Base-by-base conservation (phyloP, 108 stramenopile genomes). In the Nitzschia palea region DNA sequence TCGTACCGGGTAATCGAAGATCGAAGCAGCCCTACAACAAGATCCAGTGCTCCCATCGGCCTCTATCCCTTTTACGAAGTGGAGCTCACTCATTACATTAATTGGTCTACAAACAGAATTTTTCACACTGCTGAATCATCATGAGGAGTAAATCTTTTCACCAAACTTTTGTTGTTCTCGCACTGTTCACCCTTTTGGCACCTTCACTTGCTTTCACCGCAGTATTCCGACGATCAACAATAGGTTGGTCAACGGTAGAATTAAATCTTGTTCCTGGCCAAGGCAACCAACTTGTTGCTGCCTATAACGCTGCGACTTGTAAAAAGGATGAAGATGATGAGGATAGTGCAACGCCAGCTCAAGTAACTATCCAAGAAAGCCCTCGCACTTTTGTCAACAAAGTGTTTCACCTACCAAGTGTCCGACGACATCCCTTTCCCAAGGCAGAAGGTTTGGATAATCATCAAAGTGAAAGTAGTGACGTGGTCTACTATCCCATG, bases 221-320 rank as follows among this genome's bases (percentile, higher is more conserved):
- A n/a, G n/a, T n/a, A n/a, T n/a, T n/a, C n/a, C n/a, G n/a, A 20
- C n/a, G 18, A n/a, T 40, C 37, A 6, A 40, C 37, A 10, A 40
- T 6, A 40, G 37, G 55, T 15, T 17, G 37, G 37, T 48, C 30
- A 42, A 35, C 54, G 29, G 8, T 31, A 37, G n/a, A 37, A 0
- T 33, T 72, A 42, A 17, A 57, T 43, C 50, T 72, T 22, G 22
- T 58, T 9, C 65, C 73, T 12, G 64, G 44, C 8, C 73, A 74
- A 57, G 73, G 65, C 30, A 65, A 59, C 42, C 73, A 74, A 56
- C 42, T 74, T 25, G 65, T 60, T 5, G 73, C 73, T 23, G 73
- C 73, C 40, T 74, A 66, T 58, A 74, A 65, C 35, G 73, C 73
- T 45, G 44, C 64, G 10, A 32, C n/a, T 31, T 31, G 32, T 23